Conservation (phyloP, 257 asterid genomes). For the Capsicum baccatum region DNA sequence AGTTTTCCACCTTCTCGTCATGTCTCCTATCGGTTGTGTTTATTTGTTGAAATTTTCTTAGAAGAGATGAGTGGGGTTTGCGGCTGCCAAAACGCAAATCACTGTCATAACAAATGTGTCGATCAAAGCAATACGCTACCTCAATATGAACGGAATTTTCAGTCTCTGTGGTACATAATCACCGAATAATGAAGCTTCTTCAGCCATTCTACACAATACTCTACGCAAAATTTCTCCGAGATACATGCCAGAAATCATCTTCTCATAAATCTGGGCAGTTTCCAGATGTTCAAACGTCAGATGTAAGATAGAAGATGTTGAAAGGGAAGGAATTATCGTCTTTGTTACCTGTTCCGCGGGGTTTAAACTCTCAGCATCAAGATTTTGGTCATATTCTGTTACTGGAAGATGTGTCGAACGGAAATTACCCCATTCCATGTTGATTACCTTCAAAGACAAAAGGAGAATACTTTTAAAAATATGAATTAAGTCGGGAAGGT, state of each 20-base stretch:
- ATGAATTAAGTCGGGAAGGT: slow-evolving; percentile 14
- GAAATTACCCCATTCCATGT: slow-evolving; percentile 99
- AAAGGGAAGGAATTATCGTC: neutral
- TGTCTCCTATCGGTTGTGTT: too few relatives aligned
- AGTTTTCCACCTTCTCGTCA: too few relatives aligned
- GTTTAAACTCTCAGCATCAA: slow-evolving; percentile 83
- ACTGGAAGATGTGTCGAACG: slow-evolving; percentile 85
- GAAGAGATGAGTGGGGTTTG: too few relatives aligned
- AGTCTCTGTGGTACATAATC: slow-evolving; percentile 70
- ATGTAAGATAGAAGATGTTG: neutral
- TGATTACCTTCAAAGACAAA: slow-evolving; percentile 63
- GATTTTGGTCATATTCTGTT: slow-evolving; percentile 73
- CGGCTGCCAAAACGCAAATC: neutral
- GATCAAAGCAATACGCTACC: slow-evolving; percentile 42
- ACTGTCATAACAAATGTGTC: neutral
- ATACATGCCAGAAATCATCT: slow-evolving; percentile 91
- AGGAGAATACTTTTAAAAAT: neutral
- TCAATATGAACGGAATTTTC: slow-evolving; percentile 71
- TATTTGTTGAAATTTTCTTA: too few relatives aligned
- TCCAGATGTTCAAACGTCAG: slow-evolving; percentile 22
- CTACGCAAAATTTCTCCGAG: slow-evolving; percentile 92
- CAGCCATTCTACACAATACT: slow-evolving; percentile 79
- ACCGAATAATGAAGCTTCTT: slow-evolving; percentile 81
- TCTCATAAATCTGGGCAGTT: slow-evolving; percentile 79
- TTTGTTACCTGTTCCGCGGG: slow-evolving; percentile 87